Evolutionary conservation across 164 flowering plant genomes (phyloP).

Genomic region (Saururus chinensis): DNA sequence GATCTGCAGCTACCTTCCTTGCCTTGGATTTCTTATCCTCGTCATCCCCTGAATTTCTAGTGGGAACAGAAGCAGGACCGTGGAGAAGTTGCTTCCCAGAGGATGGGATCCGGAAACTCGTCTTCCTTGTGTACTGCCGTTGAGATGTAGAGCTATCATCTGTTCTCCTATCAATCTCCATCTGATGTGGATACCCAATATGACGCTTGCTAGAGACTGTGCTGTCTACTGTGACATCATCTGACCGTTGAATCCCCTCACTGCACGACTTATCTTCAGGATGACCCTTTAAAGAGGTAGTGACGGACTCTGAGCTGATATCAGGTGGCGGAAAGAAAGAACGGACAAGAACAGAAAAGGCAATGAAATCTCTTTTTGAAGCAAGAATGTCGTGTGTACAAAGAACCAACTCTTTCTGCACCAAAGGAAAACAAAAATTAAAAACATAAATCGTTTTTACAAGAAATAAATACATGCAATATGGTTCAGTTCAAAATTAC

Average conservation of each 20-base stretch:
- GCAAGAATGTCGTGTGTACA: conserved; percentile 81
- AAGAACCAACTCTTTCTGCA: conserved; percentile 84
- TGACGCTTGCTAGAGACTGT: conserved; percentile 49
- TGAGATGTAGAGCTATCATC: conserved; percentile 68
- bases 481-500: background rate
- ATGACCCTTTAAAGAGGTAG: conserved; percentile 69
- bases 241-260: conserved; percentile 73
- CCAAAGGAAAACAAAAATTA: background rate
- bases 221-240: conserved; percentile 74
- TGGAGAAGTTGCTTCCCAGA: conserved; percentile 77
- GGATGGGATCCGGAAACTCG: conserved; percentile 26
- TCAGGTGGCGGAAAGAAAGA: conserved; percentile 57
- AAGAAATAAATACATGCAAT: background rate
- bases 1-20: conserved; percentile 36
- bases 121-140: conserved; percentile 21
- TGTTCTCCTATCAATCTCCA: conserved; percentile 57
- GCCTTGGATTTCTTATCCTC: conserved; percentile 33
- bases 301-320: conserved; percentile 86
- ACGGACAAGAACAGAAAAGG: conserved; percentile 42
- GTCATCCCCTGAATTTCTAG: conserved; percentile 27
- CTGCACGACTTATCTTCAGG: conserved; percentile 53
- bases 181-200: conserved; percentile 26
- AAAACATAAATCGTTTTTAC: background rate
- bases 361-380: conserved; percentile 53
- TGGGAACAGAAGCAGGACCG: conserved; percentile 29